These are phyloP conservation scores for Taxillus chinensis DNA, from an alignment of 164 flowering plant genomes.

Conservation along the genomic window DNA sequence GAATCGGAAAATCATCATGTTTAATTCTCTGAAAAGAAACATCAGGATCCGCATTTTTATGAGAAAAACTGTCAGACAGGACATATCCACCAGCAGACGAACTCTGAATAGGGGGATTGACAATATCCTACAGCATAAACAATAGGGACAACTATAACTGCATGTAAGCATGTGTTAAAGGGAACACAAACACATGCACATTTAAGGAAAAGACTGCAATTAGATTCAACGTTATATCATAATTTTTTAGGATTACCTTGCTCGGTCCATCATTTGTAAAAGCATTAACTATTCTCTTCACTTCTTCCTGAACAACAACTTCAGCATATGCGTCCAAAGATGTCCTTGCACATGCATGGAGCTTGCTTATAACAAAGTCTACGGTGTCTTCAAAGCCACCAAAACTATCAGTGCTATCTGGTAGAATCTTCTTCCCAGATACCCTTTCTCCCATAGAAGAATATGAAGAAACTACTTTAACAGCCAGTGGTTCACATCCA, in stretches of 20 bases:
- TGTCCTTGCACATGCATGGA: conserved; percentile 32
- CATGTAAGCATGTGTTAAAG: too few species aligned
- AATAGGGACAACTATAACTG: not conserved
- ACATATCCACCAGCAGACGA: conserved; percentile 7
- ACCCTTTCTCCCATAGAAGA: conserved; percentile 7
- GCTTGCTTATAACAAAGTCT: conserved; percentile 40
- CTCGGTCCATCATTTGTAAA: conserved; percentile 6
- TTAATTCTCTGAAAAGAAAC: conserved; percentile 12
- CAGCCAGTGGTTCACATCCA: conserved; percentile 33
- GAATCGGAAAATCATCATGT: conserved; percentile 12
- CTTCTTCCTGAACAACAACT: conserved; percentile 40
- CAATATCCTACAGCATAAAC: conserved; percentile 25
- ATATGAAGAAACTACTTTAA: conserved; percentile 11
- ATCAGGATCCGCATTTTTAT: conserved; percentile 1
- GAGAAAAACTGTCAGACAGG: conserved; percentile 10
- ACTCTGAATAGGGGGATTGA: conserved; percentile 8
- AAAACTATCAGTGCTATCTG: conserved; percentile 1
- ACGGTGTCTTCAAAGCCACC: conserved; percentile 23
- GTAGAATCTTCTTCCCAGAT: conserved; percentile 4
- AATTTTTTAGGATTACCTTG: conserved; percentile 22
- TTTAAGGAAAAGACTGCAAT: too few species aligned
- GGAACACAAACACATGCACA: too few species aligned
- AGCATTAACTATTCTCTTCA: conserved; percentile 14
- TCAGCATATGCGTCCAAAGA: conserved; percentile 31
- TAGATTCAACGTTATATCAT: not conserved